Percentiles rank a stretch among this genome's conserved stretches.
Evolutionary conservation across 1,139 yeast genomes (phyloP).

Genomic region (Nakaseomyces bracarensis): DNA sequence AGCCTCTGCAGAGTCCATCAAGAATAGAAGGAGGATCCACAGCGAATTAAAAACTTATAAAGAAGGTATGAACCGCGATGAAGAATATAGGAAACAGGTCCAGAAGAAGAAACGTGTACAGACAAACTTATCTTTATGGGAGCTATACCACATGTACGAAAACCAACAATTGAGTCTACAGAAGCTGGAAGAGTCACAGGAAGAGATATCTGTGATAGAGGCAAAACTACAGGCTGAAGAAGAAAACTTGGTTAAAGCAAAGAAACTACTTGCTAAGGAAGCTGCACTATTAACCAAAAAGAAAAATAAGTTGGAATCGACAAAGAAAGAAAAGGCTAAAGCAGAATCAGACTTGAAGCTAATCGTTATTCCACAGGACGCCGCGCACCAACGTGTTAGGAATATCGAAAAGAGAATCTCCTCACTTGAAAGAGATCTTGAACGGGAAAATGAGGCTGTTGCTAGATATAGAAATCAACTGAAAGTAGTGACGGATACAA

Average conservation of each 20-base stretch:
- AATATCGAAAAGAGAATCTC: constrained; percentile 45
- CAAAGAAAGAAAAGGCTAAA: constrained; percentile 40
- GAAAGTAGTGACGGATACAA: constrained; percentile 39
- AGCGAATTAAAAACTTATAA: constrained; percentile 74
- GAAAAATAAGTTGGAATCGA: constrained; percentile 36
- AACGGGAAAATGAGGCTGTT: constrained; percentile 43
- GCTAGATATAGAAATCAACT: constrained; percentile 42
- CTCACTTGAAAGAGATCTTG: constrained; percentile 46
- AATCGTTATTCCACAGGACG: constrained; percentile 38
- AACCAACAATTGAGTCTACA: constrained; percentile 34
- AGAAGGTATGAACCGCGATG: constrained; percentile 69
- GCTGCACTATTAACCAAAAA: constrained; percentile 39
- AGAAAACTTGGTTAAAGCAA: constrained; percentile 25
- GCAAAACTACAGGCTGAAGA: constrained; percentile 27
- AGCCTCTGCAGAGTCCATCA: constrained; percentile 54
- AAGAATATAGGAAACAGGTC: constrained; percentile 52
- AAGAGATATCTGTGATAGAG: constrained; percentile 32
- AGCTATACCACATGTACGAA: constrained; percentile 56
- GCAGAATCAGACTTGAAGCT: constrained; percentile 52
- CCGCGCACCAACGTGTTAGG: constrained; percentile 36
- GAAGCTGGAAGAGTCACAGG: constrained; percentile 29
- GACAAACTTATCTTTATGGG: constrained; percentile 50
- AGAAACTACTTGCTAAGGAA: constrained; percentile 42
- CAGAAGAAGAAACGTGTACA: constrained; percentile 43
- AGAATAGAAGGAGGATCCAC: constrained; percentile 63